These are phyloP conservation scores for Wickerhamomyces strasburgensis DNA, from an alignment of 805 yeast species.

Conservation along the genomic window DNA sequence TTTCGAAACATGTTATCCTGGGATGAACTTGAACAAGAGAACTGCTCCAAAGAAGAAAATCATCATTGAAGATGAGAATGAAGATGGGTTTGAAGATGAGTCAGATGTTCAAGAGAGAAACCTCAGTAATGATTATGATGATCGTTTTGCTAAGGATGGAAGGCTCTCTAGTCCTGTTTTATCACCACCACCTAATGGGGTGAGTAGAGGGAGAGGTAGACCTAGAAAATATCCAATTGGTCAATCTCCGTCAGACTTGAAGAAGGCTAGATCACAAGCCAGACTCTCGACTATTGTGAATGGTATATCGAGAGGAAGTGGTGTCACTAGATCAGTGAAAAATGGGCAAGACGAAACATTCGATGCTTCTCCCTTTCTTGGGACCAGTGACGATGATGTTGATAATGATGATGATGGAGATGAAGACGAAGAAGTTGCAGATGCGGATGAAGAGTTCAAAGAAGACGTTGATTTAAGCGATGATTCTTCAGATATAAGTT, in stretches of 20 bases:
- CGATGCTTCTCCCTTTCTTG: no score
- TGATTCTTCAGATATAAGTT: conserved; percentile 13
- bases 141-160: no score
- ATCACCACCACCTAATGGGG: no score
- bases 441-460: conserved; percentile 15
- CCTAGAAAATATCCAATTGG: conserved; percentile 1
- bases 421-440: conserved; percentile 16
- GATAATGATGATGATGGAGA: conserved; percentile 10
- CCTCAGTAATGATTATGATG: no score
- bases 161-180: no score
- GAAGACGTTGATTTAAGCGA: conserved; percentile 13
- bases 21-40: conserved; percentile 25
- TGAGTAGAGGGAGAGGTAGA: background rate
- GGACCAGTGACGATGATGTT: conserved; percentile 2
- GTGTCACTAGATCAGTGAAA: no score
- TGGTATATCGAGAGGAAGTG: no score
- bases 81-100: background rate
- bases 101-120: no score
- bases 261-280: background rate
- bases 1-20: conserved; percentile 34
- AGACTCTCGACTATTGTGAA: no score
- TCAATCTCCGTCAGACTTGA: background rate
- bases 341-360: no score
- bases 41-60: conserved; percentile 22
- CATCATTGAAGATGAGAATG: conserved; percentile 20